A percentile compares a stretch with the other conserved stretches of the same genome.
These are phyloP conservation scores for Lyophyllum decastes DNA, from an alignment of 768 basidiomycete genomes.

Conservation along the genomic window DNA sequence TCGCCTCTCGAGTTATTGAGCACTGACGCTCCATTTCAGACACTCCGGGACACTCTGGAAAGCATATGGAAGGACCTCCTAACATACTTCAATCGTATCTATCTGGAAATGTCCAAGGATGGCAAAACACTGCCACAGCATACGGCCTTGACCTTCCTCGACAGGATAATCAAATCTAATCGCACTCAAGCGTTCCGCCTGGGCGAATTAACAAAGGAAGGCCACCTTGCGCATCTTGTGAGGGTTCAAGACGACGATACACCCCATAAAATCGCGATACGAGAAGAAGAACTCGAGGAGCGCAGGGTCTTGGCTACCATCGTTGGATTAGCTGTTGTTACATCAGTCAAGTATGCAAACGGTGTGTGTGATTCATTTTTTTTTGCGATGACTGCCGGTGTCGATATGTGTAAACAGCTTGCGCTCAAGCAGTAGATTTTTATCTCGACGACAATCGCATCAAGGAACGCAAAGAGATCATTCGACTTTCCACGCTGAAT, in stretches of 20 bases:
- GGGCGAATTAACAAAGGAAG: background rate
- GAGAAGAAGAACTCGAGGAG: conserved; percentile 15
- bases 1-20: background rate
- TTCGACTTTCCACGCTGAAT: conserved; percentile 16
- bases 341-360: conserved; percentile 23
- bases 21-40: background rate
- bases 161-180: conserved; percentile 17
- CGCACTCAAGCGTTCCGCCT: conserved; percentile 5
- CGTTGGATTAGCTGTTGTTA: conserved; percentile 19
- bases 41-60: background rate
- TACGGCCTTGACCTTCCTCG: conserved; percentile 17
- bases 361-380: conserved; percentile 6
- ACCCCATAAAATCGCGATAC: background rate
- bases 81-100: conserved; percentile 1
- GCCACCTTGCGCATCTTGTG: conserved; percentile 8
- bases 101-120: conserved; percentile 1
- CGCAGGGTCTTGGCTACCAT: conserved; percentile 18
- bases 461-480: conserved; percentile 19
- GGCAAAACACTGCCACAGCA: conserved; percentile 6
- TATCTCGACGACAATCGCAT: conserved; percentile 22
- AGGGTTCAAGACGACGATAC: background rate
- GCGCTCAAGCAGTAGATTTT: conserved; percentile 25
- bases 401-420: conserved; percentile 12
- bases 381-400: background rate
- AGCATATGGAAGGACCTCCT: background rate